Percentiles rank a stretch among this genome's conserved stretches.
These are phyloP conservation scores for Chalaropsis ovoidea DNA, from an alignment of 2,329 filamentous ascomycete species.

Conservation along the genomic window DNA sequence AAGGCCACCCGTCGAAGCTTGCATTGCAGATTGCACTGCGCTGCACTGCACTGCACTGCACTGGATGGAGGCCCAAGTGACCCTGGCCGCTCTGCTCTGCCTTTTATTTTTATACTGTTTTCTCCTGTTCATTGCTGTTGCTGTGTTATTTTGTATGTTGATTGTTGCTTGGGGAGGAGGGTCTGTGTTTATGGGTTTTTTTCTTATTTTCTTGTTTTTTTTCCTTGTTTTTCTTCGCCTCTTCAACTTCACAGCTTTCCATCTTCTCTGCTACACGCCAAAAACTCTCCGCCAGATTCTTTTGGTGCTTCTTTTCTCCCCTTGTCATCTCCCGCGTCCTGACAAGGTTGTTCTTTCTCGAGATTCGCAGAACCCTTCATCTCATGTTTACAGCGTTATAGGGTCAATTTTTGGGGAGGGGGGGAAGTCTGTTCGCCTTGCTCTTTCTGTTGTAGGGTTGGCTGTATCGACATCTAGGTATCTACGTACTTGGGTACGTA, in stretches of 20 bases:
- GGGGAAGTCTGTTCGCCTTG: not conserved
- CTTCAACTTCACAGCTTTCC: not conserved
- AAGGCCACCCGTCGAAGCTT: not conserved
- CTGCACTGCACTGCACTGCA: too few relatives aligned
- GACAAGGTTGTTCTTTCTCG: conserved; percentile 10
- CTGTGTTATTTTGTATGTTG: not conserved
- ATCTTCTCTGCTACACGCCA: not conserved
- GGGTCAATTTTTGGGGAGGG: not conserved
- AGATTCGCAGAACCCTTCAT: conserved; percentile 1
- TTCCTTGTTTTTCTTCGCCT: not conserved
- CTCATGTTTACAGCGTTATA: conserved; percentile 10
- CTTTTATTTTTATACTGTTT: conserved; percentile 3
- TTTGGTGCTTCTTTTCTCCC: not conserved
- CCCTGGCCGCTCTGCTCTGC: not conserved
- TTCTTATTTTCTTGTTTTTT: conserved; percentile 18
- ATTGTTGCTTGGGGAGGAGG: conserved; percentile 24
- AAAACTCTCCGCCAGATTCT: not conserved
- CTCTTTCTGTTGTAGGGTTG: too few relatives aligned
- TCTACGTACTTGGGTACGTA: not conserved
- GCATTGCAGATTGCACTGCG: too few relatives aligned
- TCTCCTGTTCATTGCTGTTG: conserved; percentile 21
- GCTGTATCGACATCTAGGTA: too few relatives aligned
- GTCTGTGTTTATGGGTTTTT: not conserved
- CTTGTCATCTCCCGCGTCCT: not conserved
- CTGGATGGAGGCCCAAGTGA: not conserved